These are phyloP conservation scores for Bretziella fagacearum DNA, from an alignment of 2,329 filamentous ascomycete species.

Conservation along the genomic window DNA sequence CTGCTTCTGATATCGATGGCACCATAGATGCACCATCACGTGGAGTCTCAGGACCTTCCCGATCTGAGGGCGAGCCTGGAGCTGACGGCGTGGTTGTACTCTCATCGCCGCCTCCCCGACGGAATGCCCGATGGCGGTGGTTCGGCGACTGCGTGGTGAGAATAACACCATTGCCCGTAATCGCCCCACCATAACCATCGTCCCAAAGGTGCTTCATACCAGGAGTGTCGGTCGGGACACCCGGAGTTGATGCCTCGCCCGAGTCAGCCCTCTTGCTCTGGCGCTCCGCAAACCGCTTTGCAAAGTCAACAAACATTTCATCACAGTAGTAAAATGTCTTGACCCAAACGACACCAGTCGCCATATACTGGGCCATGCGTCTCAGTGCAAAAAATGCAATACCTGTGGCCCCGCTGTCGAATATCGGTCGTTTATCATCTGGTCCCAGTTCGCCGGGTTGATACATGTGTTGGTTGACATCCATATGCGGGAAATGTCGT, in stretches of 20 bases:
- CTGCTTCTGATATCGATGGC: background rate
- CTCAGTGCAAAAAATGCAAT: slow-evolving; percentile 33
- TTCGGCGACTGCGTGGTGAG: slow-evolving; percentile 15
- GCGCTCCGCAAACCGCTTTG: slow-evolving; percentile 25
- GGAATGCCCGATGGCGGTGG: slow-evolving; percentile 4
- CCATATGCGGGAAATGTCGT: slow-evolving; percentile 52
- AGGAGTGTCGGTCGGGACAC: slow-evolving; percentile 21
- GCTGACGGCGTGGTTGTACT: background rate
- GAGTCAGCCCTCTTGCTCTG: slow-evolving; percentile 15
- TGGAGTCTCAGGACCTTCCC: slow-evolving; percentile 9
- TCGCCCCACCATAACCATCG: slow-evolving; percentile 19
- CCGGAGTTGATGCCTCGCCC: slow-evolving; percentile 20
- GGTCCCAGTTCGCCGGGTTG: slow-evolving; percentile 21
- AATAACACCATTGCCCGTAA: slow-evolving; percentile 30
- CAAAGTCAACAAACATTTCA: slow-evolving; percentile 29
- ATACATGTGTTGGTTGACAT: slow-evolving; percentile 37
- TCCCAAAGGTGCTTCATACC: slow-evolving; percentile 14
- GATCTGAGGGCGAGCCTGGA: slow-evolving; percentile 8
- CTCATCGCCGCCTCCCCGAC: background rate
- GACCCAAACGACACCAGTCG: slow-evolving; percentile 40
- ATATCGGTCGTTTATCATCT: slow-evolving; percentile 18
- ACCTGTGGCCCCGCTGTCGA: slow-evolving; percentile 27
- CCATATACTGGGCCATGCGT: slow-evolving; percentile 34
- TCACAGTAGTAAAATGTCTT: slow-evolving; percentile 36
- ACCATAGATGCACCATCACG: background rate